Evolutionary conservation across 805 yeast genomes (phyloP).

Genomic region (Barnettozyma populi): DNA sequence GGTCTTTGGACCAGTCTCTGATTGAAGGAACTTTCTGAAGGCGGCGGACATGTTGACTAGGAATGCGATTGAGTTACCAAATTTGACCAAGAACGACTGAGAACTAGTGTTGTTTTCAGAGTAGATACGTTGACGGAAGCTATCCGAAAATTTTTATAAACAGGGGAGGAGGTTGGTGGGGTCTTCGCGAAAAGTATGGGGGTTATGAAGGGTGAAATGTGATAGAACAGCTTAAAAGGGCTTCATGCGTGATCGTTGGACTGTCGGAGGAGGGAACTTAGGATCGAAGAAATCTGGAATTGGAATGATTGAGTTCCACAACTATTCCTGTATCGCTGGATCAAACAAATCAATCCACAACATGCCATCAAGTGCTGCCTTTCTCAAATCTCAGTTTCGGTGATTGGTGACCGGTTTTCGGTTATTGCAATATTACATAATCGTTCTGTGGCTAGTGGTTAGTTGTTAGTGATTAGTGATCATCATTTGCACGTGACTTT

Average conservation of each 20-base stretch:
- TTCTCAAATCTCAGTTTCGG: too few species aligned
- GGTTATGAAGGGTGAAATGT: neutral
- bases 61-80: neutral
- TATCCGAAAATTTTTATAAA: neutral
- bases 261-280: neutral
- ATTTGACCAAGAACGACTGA: neutral
- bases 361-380: too few species aligned
- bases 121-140: neutral
- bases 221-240: neutral
- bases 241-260: too few species aligned
- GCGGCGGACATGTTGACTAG: conserved; percentile 35
- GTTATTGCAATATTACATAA: too few species aligned
- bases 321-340: too few species aligned
- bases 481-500: neutral
- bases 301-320: too few species aligned
- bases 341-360: too few species aligned
- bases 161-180: neutral
- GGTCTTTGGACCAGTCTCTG: conserved; percentile 95
- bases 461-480: too few species aligned
- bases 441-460: too few species aligned
- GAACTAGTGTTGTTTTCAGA: neutral
- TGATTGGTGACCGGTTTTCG: too few species aligned
- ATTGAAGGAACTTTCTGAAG: conserved; percentile 66
- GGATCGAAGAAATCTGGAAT: too few species aligned
- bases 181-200: neutral